phyloP scores from a whole-genome alignment of 331 rosid species.

The Saraca asoca region DNA sequence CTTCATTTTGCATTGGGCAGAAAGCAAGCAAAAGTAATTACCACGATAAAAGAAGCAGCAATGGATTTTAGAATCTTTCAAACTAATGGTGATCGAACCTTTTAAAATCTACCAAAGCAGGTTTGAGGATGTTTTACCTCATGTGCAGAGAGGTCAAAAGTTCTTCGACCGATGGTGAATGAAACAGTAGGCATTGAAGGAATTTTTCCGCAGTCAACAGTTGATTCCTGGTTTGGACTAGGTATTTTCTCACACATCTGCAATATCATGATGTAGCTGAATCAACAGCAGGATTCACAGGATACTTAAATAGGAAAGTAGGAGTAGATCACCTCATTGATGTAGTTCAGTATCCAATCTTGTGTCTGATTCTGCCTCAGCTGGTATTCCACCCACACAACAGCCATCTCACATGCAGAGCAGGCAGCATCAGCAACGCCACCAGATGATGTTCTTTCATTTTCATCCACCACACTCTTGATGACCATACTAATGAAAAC shows the following conservation, averaged over 20 bases:
- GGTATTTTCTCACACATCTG: constrained; percentile 88
- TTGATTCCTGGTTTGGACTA: constrained; percentile 60
- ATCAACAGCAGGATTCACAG: constrained; percentile 23
- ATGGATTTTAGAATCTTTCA: neutral
- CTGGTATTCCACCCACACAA: constrained; percentile 82
- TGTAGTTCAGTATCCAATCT: constrained; percentile 57
- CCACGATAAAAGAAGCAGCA: neutral
- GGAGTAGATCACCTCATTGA: constrained; percentile 53
- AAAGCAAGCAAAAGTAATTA: neutral
- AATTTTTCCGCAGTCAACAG: constrained; percentile 66
- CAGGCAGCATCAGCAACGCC: constrained; percentile 57
- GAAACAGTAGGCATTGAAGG: constrained; percentile 75
- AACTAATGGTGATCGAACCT: neutral
- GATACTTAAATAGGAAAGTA: neutral
- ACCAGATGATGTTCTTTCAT: constrained; percentile 47
- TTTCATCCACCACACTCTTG: constrained; percentile 71
- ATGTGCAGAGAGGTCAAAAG: constrained; percentile 58
- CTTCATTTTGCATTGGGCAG: neutral
- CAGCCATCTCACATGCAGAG: constrained; percentile 87
- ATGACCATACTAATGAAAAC: constrained; percentile 58
- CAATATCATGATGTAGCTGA: constrained; percentile 21
- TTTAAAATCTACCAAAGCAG: constrained; percentile 25
- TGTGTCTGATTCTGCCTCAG: constrained; percentile 71
- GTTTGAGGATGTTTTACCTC: constrained; percentile 55
- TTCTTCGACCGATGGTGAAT: constrained; percentile 73